Percentiles rank a stretch among this genome's conserved stretches.
Evolutionary conservation across 305 asterid species (phyloP).

Genomic region (Fraxinus angustifolia): DNA sequence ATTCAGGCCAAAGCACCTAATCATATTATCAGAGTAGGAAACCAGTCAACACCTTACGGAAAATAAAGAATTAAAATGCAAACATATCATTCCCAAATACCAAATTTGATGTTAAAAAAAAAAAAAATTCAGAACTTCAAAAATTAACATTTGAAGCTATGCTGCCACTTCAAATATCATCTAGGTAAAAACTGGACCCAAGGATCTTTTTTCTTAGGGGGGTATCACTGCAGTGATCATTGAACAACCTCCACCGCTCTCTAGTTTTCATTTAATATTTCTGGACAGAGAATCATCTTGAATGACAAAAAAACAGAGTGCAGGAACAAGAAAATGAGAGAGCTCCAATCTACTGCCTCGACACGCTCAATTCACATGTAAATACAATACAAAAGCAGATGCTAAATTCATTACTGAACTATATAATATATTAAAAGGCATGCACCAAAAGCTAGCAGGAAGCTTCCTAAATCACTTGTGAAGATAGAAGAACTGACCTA

Average conservation of each 20-base stretch:
- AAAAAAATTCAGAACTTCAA: not conserved
- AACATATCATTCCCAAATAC: conserved; percentile 4
- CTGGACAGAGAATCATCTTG: not conserved
- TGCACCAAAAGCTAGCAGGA: not conserved
- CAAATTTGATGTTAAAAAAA: not conserved
- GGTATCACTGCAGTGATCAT: not conserved
- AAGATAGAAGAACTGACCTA: not conserved
- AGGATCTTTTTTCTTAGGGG: not conserved
- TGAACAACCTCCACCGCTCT: not conserved
- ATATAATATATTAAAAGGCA: not conserved
- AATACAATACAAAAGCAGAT: not conserved
- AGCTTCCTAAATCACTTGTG: not conserved
- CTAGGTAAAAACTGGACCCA: not conserved
- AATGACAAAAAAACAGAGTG: not conserved
- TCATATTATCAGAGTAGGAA: conserved; percentile 14
- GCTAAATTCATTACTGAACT: not conserved
- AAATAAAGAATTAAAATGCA: not conserved
- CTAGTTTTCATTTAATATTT: not conserved
- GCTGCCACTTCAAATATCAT: not conserved
- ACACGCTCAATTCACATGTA: not conserved
- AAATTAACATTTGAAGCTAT: not conserved
- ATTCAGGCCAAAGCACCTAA: conserved; percentile 99
- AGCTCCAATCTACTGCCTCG: not conserved
- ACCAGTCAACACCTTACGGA: conserved; percentile 16
- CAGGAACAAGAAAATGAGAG: not conserved